Base-by-base conservation (phyloP, 306 rosid genomes). In the Lablab purpureus region DNA sequence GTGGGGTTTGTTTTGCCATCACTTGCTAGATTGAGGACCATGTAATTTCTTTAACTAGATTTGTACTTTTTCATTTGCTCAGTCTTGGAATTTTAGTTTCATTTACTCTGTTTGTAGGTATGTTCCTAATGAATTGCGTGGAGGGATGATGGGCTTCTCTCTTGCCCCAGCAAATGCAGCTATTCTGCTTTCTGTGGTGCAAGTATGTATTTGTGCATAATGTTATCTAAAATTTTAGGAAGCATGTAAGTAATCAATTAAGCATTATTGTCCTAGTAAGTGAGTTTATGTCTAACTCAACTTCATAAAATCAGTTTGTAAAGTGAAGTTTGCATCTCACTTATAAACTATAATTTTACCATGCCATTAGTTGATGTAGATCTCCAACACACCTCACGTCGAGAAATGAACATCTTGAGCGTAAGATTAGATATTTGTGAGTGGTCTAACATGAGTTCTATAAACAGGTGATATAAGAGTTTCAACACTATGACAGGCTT, bases 61-160 rank as follows among this genome's bases (percentile, higher is more conserved):
- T 73, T 78, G 34, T 65, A 63, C 60, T 78, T 47, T 19, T 81
- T 70, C 64, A 67, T 74, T 74, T 66, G 40, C 74, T 78, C 37
- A 67, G 15, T 73, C 22, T 22, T 83, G 68, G 63, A 68, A 74
- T 69, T 60, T 19, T 84, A 54, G 46, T 77, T 56, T 63, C 62
- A 41, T 41, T 82, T 72, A 25, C 30, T 43, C 51, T 76, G 71
- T 71, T 83, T 67, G 71, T 84, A 95, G 99, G 96, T 90, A 91
- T 85, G 98, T 95, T 65, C 98, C 99, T 50, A 90, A 89, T 85
- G 92, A 93, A 80, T 75, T 95, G 81, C 97, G 99, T 82, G 98
- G 98, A 85, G 99, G 99, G 87, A 93, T 95, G 96, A 91, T 87
- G 71, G 87, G 96, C 84, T 77, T 95, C 76, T 95, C 98, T 77